phyloP scores from a whole-genome alignment of 495 filamentous ascomycete genomes.

The Opeltia flavorubescens region DNA sequence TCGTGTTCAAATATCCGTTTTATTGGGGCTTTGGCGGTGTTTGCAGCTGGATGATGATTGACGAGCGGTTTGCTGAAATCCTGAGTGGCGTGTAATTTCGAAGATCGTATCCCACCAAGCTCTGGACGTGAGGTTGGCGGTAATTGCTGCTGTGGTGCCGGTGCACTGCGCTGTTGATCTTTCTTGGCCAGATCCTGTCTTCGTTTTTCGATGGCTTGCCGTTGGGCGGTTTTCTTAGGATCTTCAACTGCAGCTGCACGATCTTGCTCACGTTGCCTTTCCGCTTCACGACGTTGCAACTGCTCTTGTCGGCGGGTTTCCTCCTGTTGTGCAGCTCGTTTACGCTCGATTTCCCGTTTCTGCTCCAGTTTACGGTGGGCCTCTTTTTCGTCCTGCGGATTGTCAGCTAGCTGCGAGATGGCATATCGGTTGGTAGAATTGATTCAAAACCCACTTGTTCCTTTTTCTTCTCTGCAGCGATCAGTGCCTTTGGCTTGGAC shows the following conservation, averaged over 20 bases:
- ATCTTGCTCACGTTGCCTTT: constrained; percentile 29
- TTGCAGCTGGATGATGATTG: constrained; percentile 34
- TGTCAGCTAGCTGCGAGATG: background rate
- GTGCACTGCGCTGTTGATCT: constrained; percentile 37
- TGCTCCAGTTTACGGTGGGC: constrained; percentile 66
- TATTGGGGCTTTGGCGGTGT: constrained; percentile 45
- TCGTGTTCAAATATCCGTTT: constrained; percentile 44
- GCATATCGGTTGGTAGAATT: background rate
- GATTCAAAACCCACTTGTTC: constrained; percentile 35
- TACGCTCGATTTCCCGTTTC: constrained; percentile 64
- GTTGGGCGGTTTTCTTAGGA: constrained; percentile 51
- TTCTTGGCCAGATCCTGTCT: constrained; percentile 50
- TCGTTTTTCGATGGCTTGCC: constrained; percentile 53
- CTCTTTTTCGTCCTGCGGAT: constrained; percentile 50
- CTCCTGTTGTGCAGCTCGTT: constrained; percentile 44
- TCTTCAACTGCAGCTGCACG: constrained; percentile 33
- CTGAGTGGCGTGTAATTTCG: constrained; percentile 39
- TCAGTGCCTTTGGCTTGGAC: constrained; percentile 48
- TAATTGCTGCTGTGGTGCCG: constrained; percentile 27
- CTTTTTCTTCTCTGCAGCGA: constrained; percentile 57
- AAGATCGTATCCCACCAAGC: constrained; percentile 34
- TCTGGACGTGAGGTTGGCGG: constrained; percentile 31
- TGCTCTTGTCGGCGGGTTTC: constrained; percentile 34
- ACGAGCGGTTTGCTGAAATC: constrained; percentile 30
- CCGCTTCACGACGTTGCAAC: constrained; percentile 27